Conservation (phyloP, 1,139 yeast genomes). For the Sugiyamaella xylanicola region DNA sequence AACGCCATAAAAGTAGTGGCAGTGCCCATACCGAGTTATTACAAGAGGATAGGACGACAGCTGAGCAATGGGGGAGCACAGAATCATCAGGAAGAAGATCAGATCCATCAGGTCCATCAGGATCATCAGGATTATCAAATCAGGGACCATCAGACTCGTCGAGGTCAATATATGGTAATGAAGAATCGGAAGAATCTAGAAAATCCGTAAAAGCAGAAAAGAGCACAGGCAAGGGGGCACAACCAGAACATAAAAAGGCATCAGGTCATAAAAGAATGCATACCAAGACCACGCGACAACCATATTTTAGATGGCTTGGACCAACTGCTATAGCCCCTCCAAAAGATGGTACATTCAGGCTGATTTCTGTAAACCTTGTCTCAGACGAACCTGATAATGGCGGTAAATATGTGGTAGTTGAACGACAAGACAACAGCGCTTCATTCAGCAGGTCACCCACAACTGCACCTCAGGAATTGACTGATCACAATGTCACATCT, state of each 20-base stretch:
- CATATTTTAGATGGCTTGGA: slow-evolving; percentile 39
- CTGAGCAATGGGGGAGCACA: too few relatives aligned
- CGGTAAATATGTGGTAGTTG: slow-evolving; percentile 17
- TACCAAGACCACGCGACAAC: slow-evolving; percentile 30
- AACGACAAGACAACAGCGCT: slow-evolving; percentile 5
- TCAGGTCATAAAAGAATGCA: not conserved
- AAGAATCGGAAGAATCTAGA: not conserved
- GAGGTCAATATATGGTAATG: too few relatives aligned
- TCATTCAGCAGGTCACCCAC: slow-evolving; percentile 2
- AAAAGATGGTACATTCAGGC: slow-evolving; percentile 33
- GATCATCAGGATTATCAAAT: not conserved
- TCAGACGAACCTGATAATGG: slow-evolving; percentile 19
- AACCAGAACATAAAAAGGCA: not conserved
- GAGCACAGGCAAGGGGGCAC: too few relatives aligned
- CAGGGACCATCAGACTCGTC: not conserved
- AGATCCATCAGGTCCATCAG: not conserved
- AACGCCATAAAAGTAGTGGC: slow-evolving; percentile 6
- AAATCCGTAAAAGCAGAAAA: too few relatives aligned
- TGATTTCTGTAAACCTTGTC: slow-evolving; percentile 35
- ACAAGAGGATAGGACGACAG: too few relatives aligned
- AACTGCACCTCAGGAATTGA: not conserved
- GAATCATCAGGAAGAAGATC: not conserved
- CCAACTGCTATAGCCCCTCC: slow-evolving; percentile 40
- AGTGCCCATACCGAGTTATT: too few relatives aligned
- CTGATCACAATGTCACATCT: not conserved